A percentile compares a stretch with the other conserved stretches of the same genome.
phyloP scores from a whole-genome alignment of 352 stramenopile species.

The Globisporangium radiosum region DNA sequence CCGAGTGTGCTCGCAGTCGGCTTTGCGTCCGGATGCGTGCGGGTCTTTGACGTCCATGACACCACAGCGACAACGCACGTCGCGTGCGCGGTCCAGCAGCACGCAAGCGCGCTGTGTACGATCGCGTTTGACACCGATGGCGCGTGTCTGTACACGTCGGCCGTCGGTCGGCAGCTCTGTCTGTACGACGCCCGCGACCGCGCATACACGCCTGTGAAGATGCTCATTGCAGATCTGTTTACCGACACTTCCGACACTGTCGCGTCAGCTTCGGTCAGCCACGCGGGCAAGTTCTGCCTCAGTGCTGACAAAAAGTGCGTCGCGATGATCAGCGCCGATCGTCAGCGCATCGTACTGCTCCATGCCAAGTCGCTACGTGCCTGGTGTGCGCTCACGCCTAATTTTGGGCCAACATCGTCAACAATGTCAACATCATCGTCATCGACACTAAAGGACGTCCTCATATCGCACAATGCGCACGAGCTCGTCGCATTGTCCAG shows the following conservation, averaged over 20 bases:
- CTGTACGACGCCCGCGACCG: constrained; percentile 43
- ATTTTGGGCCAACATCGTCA: not conserved
- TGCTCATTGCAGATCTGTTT: constrained; percentile 51
- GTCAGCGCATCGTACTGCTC: constrained; percentile 26
- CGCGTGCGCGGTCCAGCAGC: constrained; percentile 79
- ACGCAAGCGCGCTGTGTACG: constrained; percentile 60
- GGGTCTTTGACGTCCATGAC: constrained; percentile 73
- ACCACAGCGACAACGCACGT: constrained; percentile 16
- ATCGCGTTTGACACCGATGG: constrained; percentile 42
- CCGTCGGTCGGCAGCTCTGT: constrained; percentile 52
- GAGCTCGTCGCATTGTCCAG: constrained; percentile 47
- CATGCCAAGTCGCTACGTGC: constrained; percentile 31
- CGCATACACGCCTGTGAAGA: constrained; percentile 58
- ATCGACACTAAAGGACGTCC: constrained; percentile 25
- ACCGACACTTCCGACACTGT: not conserved
- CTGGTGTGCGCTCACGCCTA: constrained; percentile 27
- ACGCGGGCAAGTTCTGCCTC: constrained; percentile 24
- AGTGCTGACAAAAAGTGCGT: constrained; percentile 35
- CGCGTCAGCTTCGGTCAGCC: not conserved
- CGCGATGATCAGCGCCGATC: constrained; percentile 23
- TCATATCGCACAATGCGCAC: constrained; percentile 38
- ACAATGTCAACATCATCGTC: not conserved
- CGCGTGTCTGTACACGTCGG: constrained; percentile 44
- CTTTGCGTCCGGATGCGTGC: constrained; percentile 75
- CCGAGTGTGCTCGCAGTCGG: constrained; percentile 53